phyloP scores from a whole-genome alignment of 306 rosid species.

The Cicer chorassanicum region DNA sequence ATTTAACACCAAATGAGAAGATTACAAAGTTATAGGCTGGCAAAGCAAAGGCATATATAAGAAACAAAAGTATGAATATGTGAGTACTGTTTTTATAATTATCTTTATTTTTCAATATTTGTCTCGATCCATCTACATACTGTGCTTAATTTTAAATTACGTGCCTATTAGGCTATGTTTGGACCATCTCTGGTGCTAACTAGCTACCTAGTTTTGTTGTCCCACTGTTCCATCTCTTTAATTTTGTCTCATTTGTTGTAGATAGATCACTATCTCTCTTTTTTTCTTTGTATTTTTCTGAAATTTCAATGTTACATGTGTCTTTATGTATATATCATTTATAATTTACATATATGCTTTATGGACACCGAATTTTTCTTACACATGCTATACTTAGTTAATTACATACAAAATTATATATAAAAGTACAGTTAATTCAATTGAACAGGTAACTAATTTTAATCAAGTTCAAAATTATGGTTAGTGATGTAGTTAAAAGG shows the following conservation, averaged over 20 bases:
- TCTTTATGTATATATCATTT: neutral
- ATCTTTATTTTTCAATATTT: conserved; percentile 13
- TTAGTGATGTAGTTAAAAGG: too few species aligned
- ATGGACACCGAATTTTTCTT: too few species aligned
- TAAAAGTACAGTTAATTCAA: too few species aligned
- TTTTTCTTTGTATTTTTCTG: conserved; percentile 35
- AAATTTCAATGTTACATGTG: neutral
- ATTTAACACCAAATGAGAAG: conserved; percentile 34
- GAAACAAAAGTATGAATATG: neutral
- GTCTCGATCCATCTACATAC: conserved; percentile 27
- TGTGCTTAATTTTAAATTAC: conserved; percentile 4
- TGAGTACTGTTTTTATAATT: neutral
- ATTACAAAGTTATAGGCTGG: conserved; percentile 24
- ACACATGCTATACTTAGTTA: too few species aligned
- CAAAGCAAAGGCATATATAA: neutral
- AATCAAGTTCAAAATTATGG: too few species aligned
- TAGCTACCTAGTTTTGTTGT: conserved; percentile 49
- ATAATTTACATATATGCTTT: too few species aligned
- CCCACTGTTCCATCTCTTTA: conserved; percentile 47
- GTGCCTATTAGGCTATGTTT: conserved; percentile 36
- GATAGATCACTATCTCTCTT: conserved; percentile 45
- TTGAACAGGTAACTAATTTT: too few species aligned
- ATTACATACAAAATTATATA: too few species aligned
- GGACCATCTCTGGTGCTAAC: conserved; percentile 48
- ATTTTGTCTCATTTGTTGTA: conserved; percentile 36